Percentiles rank a stretch among this genome's conserved stretches.
These are phyloP conservation scores for Kazachstania martiniae DNA, from an alignment of 805 yeast genomes.

Conservation along the genomic window DNA sequence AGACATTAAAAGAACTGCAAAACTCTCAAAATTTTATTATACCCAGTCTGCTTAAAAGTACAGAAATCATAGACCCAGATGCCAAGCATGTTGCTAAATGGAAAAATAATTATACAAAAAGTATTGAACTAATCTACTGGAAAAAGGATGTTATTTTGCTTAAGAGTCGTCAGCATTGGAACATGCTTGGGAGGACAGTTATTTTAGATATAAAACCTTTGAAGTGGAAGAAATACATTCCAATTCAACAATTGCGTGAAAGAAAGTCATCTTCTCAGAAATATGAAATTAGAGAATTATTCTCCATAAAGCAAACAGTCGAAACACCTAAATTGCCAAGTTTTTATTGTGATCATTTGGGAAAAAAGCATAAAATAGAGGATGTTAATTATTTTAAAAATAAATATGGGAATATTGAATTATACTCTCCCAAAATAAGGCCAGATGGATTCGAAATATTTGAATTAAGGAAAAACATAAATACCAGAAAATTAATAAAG, in stretches of 20 bases:
- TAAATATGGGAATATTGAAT: conserved; percentile 15
- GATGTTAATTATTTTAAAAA: conserved; percentile 12
- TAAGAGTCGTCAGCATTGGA: conserved; percentile 21
- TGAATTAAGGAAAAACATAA: background rate
- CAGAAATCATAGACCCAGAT: conserved; percentile 5
- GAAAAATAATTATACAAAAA: background rate
- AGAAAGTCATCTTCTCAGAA: conserved; percentile 2
- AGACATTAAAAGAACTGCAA: conserved; percentile 6
- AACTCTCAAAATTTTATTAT: conserved; percentile 12
- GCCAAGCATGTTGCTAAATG: conserved; percentile 3
- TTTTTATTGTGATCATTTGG: conserved; percentile 3
- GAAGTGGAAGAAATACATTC: conserved; percentile 7
- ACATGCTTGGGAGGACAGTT: conserved; percentile 16
- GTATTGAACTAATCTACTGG: conserved; percentile 7
- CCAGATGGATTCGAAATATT: conserved; percentile 16
- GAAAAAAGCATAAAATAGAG: conserved; percentile 4
- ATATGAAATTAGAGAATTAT: conserved; percentile 12
- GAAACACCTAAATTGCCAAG: conserved; percentile 10
- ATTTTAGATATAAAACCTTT: conserved; percentile 4
- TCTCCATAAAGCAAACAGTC: conserved; percentile 17
- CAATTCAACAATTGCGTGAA: too few relatives aligned
- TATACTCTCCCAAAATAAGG: conserved; percentile 8
- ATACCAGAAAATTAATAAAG: conserved; percentile 5
- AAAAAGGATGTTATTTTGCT: conserved; percentile 10
- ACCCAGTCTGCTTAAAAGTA: conserved; percentile 6